A percentile compares a stretch with the other conserved stretches of the same genome.
These are phyloP conservation scores for Podila clonocystis DNA, from an alignment of 192 early-diverging fungal species.

Conservation along the genomic window DNA sequence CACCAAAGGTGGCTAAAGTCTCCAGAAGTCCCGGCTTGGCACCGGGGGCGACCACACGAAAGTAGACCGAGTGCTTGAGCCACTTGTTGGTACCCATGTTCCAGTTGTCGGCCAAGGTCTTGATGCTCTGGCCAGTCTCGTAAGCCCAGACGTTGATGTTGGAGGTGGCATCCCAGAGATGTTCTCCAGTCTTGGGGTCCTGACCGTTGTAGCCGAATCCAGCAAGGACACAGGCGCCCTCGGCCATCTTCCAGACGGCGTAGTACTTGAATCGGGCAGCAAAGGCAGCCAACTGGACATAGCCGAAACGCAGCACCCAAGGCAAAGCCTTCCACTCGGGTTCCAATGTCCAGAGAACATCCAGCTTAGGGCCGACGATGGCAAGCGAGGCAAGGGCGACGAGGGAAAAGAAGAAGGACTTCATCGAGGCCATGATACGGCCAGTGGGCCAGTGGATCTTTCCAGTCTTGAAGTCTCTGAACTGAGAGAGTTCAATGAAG, in stretches of 20 bases:
- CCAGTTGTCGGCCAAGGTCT: slow-evolving; percentile 84
- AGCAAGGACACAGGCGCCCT: slow-evolving; percentile 83
- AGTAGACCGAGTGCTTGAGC: slow-evolving; percentile 89
- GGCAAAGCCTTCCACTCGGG: slow-evolving; percentile 44
- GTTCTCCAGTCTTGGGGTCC: slow-evolving; percentile 60
- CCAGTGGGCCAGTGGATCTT: slow-evolving; percentile 48
- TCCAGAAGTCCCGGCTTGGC: slow-evolving; percentile 65
- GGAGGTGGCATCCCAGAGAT: slow-evolving; percentile 72
- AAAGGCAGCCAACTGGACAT: slow-evolving; percentile 68
- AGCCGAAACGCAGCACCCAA: slow-evolving; percentile 58
- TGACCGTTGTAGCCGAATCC: slow-evolving; percentile 88
- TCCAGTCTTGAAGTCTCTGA: slow-evolving; percentile 40
- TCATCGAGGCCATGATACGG: slow-evolving; percentile 28
- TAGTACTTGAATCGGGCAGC: slow-evolving; percentile 86
- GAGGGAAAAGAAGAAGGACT: slow-evolving; percentile 41
- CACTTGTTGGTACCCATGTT: slow-evolving; percentile 91
- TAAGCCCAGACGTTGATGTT: slow-evolving; percentile 81
- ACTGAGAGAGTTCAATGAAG: slow-evolving; percentile 54
- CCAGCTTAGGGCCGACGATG: slow-evolving; percentile 48
- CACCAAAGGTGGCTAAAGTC: slow-evolving; percentile 81
- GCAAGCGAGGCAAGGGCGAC: slow-evolving; percentile 47
- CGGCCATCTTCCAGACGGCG: slow-evolving; percentile 89
- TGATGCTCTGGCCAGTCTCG: slow-evolving; percentile 83
- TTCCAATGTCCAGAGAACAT: slow-evolving; percentile 30
- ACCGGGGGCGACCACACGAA: slow-evolving; percentile 64